A percentile compares a stretch with the other conserved stretches of the same genome.
Evolutionary conservation across 2,329 filamentous ascomycete species (phyloP).

Genomic region (Ambrosiella xylebori): DNA sequence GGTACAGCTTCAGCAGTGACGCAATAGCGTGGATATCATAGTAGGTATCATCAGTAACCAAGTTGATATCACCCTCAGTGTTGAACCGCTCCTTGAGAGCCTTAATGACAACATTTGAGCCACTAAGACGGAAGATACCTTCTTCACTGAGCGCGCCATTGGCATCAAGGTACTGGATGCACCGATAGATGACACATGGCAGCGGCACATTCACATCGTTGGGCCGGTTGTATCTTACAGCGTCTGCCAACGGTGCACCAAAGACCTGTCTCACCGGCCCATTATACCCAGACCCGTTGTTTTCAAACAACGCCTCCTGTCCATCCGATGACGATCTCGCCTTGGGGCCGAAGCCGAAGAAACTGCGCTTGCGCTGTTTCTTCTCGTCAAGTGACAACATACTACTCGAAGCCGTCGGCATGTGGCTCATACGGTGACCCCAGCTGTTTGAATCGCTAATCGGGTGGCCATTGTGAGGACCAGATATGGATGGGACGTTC

Average conservation of each 20-base stretch:
- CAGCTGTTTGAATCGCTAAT: conserved; percentile 72
- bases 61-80: conserved; percentile 73
- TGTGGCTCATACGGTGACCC: conserved; percentile 49
- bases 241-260: conserved; percentile 69
- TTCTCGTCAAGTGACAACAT: conserved; percentile 47
- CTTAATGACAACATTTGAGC: conserved; percentile 92
- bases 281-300: conserved; percentile 28
- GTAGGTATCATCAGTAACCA: conserved; percentile 66
- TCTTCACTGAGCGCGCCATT: conserved; percentile 75
- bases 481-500: conserved; percentile 46
- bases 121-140: conserved; percentile 89
- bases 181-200: conserved; percentile 86
- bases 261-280: conserved; percentile 57
- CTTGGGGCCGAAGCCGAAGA: conserved; percentile 53
- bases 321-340: conserved; percentile 40
- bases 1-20: conserved; percentile 80
- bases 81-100: conserved; percentile 86
- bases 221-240: conserved; percentile 65
- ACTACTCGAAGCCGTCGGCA: neutral
- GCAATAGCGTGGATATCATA: conserved; percentile 95
- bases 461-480: conserved; percentile 63
- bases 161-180: conserved; percentile 76
- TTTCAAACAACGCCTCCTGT: conserved; percentile 36
- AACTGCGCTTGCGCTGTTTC: conserved; percentile 59
- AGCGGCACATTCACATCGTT: conserved; percentile 56